Evolutionary conservation across 305 asterid genomes (phyloP).

Genomic region (Fraxinus ornus): DNA sequence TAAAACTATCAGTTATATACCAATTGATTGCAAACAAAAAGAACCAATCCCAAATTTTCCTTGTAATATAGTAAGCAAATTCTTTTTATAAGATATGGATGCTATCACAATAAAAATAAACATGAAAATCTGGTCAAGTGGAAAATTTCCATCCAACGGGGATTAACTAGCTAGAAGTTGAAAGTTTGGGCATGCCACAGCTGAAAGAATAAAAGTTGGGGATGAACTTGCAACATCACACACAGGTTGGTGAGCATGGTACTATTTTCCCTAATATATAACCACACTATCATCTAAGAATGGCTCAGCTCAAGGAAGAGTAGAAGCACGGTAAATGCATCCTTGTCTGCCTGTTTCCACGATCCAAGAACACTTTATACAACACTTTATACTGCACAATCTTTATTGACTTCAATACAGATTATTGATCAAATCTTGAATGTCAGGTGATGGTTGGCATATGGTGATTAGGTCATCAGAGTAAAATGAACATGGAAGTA

Average conservation of each 20-base stretch:
- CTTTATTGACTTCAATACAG: not conserved
- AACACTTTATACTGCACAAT: not conserved
- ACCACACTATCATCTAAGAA: not conserved
- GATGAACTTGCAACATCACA: not conserved
- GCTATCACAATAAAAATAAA: not conserved
- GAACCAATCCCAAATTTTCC: not conserved
- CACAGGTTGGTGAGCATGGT: not conserved
- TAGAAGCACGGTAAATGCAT: not conserved
- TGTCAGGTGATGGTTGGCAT: not conserved
- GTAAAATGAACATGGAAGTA: not conserved
- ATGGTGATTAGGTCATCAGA: not conserved
- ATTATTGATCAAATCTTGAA: not conserved
- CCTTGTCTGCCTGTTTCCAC: not conserved
- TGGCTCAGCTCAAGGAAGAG: not conserved
- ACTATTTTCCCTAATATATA: not conserved
- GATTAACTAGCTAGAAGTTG: constrained; percentile 13
- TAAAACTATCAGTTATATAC: not conserved
- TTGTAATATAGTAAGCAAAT: not conserved
- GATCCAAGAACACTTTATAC: not conserved
- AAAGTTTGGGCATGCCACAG: not conserved
- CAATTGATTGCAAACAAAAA: not conserved
- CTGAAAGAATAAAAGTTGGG: not conserved
- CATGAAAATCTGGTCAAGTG: not conserved
- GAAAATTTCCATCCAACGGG: not conserved
- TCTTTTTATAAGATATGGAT: not conserved